Percentiles rank a stretch among this genome's conserved stretches.
Evolutionary conservation across 108 stramenopile genomes (phyloP).

Genomic region (Mediolabrus comicus): DNA sequence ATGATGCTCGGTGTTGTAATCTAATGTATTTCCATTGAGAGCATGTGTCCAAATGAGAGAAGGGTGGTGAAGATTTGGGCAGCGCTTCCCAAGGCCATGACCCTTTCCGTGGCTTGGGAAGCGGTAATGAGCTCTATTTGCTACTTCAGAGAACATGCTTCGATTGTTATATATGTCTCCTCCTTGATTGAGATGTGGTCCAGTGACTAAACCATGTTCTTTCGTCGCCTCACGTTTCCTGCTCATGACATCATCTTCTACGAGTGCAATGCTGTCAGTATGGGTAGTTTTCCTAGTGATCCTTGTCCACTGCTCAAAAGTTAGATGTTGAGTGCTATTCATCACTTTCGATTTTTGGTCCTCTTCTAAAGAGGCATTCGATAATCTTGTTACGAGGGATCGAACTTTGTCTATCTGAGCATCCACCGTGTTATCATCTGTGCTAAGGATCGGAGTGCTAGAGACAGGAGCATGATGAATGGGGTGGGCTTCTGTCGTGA

Average conservation of each 20-base stretch:
- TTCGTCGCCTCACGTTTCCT: slow-evolving; percentile 7
- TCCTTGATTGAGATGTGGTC: slow-evolving; percentile 13
- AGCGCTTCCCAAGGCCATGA: slow-evolving; percentile 45
- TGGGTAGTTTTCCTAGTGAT: background rate
- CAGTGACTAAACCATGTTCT: background rate
- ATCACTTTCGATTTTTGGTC: background rate
- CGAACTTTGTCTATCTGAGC: slow-evolving; percentile 19
- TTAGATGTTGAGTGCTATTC: background rate
- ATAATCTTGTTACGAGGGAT: slow-evolving; percentile 7
- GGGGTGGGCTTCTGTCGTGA: slow-evolving; percentile 98
- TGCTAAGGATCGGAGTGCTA: background rate
- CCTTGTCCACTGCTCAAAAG: slow-evolving; percentile 21
- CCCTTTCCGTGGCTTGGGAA: slow-evolving; percentile 31
- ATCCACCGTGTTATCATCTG: background rate
- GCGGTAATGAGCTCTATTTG: slow-evolving; percentile 23
- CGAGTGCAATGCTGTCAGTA: background rate
- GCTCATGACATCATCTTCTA: slow-evolving; percentile 4
- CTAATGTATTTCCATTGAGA: slow-evolving; percentile 67
- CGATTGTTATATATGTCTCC: slow-evolving; percentile 19
- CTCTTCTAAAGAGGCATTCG: background rate
- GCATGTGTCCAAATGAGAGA: slow-evolving; percentile 65
- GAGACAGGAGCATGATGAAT: slow-evolving; percentile 56
- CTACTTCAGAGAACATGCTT: slow-evolving; percentile 24
- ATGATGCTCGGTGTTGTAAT: slow-evolving; percentile 58
- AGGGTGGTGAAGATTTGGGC: slow-evolving; percentile 67